A percentile compares a stretch with the other conserved stretches of the same genome.
Conservation (phyloP, 495 filamentous ascomycete genomes). For the Sphaerosporella brunnea region DNA sequence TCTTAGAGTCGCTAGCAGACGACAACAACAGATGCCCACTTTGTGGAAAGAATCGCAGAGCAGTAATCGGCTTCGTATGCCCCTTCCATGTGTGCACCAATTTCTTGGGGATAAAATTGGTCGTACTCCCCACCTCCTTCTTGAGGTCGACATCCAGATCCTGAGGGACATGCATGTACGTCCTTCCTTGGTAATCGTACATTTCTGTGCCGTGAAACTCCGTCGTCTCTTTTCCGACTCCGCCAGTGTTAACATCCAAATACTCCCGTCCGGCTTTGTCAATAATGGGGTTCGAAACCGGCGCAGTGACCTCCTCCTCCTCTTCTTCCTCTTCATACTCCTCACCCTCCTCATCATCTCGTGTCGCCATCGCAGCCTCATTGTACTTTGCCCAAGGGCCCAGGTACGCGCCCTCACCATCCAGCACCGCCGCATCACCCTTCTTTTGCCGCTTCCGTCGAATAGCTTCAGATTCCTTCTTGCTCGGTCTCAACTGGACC, state of each 20-base stretch:
- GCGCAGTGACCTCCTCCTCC: conserved; percentile 33
- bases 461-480: conserved; percentile 47
- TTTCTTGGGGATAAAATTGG: conserved; percentile 90
- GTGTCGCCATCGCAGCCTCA: conserved; percentile 29
- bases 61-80: conserved; percentile 60
- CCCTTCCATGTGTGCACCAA: conserved; percentile 80
- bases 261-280: conserved; percentile 25
- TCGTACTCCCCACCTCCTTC: conserved; percentile 58
- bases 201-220: conserved; percentile 68
- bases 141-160: conserved; percentile 77
- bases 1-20: conserved; percentile 64
- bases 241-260: conserved; percentile 29
- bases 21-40: conserved; percentile 80
- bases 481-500: conserved; percentile 43
- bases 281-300: conserved; percentile 25
- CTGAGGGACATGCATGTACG: conserved; percentile 91
- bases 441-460: conserved; percentile 59
- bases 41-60: conserved; percentile 68
- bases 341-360: conserved; percentile 40
- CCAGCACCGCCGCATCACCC: conserved; percentile 63
- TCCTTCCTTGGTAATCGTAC: conserved; percentile 81
- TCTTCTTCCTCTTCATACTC: conserved; percentile 40
- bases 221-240: conserved; percentile 49
- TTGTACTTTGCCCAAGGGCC: conserved; percentile 89
- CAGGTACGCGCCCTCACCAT: conserved; percentile 71